Evolutionary conservation across 352 stramenopile species (phyloP).

Genomic region (Phytophthora vignae): DNA sequence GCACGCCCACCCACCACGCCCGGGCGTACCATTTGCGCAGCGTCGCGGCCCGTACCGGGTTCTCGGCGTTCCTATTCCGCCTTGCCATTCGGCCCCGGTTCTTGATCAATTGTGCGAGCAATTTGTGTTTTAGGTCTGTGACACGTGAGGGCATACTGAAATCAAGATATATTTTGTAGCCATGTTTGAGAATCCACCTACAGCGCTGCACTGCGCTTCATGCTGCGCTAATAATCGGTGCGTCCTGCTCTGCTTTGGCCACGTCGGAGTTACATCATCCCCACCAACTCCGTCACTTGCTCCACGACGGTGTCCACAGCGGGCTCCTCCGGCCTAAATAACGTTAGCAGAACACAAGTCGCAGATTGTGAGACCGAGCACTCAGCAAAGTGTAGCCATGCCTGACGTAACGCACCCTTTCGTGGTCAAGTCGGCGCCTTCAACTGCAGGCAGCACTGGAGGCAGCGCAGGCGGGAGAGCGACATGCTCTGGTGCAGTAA

Average conservation of each 20-base stretch:
- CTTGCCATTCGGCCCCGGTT: slow-evolving; percentile 10
- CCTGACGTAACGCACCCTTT: slow-evolving; percentile 34
- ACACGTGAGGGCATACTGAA: slow-evolving; percentile 22
- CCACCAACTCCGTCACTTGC: slow-evolving; percentile 46
- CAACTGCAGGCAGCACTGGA: slow-evolving; percentile 17
- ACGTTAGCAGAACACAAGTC: background rate
- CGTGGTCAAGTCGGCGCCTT: slow-evolving; percentile 30
- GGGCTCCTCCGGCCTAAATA: slow-evolving; percentile 21
- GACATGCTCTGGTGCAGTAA: slow-evolving; percentile 45
- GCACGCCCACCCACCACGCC: slow-evolving; percentile 72
- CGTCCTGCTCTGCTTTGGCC: background rate
- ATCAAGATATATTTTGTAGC: slow-evolving; percentile 32
- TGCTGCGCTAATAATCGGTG: background rate
- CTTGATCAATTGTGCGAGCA: slow-evolving; percentile 1
- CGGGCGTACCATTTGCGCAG: slow-evolving; percentile 75
- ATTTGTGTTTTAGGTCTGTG: slow-evolving; percentile 12
- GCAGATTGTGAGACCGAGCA: slow-evolving; percentile 17
- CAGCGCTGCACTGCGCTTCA: background rate
- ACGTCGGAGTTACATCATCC: slow-evolving; percentile 30
- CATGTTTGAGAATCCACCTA: slow-evolving; percentile 12
- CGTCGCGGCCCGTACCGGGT: slow-evolving; percentile 39
- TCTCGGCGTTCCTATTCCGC: slow-evolving; percentile 37
- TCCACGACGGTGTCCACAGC: slow-evolving; percentile 27
- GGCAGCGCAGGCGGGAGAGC: slow-evolving; percentile 20
- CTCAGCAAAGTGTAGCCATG: slow-evolving; percentile 22